Base-by-base conservation (phyloP, 495 filamentous ascomycete species). In the Aspergillus homomorphus region DNA sequence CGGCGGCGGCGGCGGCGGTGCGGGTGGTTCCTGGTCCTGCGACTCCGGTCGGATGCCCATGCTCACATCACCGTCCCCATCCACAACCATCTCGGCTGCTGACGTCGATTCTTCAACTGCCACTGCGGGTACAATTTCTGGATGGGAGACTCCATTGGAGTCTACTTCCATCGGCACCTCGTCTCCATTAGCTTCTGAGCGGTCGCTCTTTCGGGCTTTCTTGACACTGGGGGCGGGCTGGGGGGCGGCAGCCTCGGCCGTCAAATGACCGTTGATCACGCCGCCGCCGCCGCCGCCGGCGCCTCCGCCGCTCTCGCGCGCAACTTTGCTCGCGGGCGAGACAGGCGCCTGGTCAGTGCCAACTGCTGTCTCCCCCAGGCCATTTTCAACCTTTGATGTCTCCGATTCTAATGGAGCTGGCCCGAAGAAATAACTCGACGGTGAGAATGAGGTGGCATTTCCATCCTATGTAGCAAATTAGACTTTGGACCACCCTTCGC, bases 151-250 rank as follows among this genome's bases (percentile, higher is more conserved):
- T 20, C 68, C 64, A 54, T 70, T 71, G 18, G 66, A 61, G 58
- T 81, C 78, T 22, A 83, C 75, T 30, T 77, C 74, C 75, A 79
- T 78, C 54, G 82, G 80, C 67, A 68, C 73, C 70, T 85, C 83
- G 55, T 81, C 83, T 20, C 77, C 77, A 65, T 85, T 84, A 68
- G 82, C 79, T 64, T 88, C 83, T 64, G 77, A 79, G 71, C 80
- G 82, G 74, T 85, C 86, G 69, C 72, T 72, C 72, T 82, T 75
- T 61, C 64, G 70, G 53, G 51, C 44, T 48, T 71, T 68, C 52
- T 72, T 68, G 22, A 62, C 65, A 54, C 41, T 62, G 10, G 62
- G 33, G 18, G 20, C 24, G 41, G 42, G 14, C 28, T 63, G 66
- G 53, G 61, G 54, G 21, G 49, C 53, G 26, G 63, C 55, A 20